Evolutionary conservation across 305 asterid species (phyloP), one percentile per base, ranked within the genome.

Genomic region (Striga hermonthica): DNA sequence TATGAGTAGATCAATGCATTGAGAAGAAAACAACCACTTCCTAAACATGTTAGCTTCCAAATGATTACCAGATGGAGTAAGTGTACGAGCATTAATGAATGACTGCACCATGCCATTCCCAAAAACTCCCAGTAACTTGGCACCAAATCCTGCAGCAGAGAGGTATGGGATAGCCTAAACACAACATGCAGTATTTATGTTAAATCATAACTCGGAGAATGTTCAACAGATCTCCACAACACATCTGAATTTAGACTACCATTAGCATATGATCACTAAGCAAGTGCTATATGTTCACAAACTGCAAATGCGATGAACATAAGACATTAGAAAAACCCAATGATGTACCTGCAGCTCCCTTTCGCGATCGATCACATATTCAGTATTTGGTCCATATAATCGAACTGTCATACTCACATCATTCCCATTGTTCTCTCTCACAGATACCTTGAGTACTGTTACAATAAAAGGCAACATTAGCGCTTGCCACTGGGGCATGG

Each of bases 41-140:
- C 48, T 52, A n/a, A 63, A 69, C 45, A 67, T 65, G 15, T 60
- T 64, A 53, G 62, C 39, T 65, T 41, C n/a, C n/a, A n/a, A n/a
- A n/a, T n/a, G n/a, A n/a, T n/a, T 79, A 92, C 98, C 97, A 38
- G 82, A 66, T 52, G 98, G 91, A 65, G 79, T 69, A 75, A 92
- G 87, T 39, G 98, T 87, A 22, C 95, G 91, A 54, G 97, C 98
- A 74, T 87, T 69, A 69, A 89, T 87, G 74, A 92, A 92, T 34
- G 98, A 92, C 71, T 92, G 98, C 82, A 92, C 98, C 98, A 92
- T 92, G 71, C 98, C 98, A 78, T 92, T 92, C 59, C 93, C 93
- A 76, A 91, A 91, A 66, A 91, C 89, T 41, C 95, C 98, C 62
- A 91, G 90, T 83, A 91, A 77, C 90, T 87, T 89, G 71, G 98